Evolutionary conservation across 176 grass and related monocot genomes (phyloP).

Genomic region (Eragrostis nindensis): DNA sequence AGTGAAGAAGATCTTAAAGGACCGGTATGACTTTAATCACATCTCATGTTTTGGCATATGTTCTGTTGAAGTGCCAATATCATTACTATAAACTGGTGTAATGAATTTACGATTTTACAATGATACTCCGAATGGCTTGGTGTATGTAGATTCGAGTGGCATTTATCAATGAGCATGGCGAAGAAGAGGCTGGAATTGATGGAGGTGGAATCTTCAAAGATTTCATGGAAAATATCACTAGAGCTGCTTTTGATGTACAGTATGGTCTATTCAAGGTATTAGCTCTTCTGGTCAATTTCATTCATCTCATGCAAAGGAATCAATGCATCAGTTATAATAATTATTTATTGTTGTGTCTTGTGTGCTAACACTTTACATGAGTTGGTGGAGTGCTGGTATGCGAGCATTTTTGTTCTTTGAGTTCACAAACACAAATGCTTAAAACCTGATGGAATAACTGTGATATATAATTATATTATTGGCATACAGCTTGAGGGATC

Average conservation of each 20-base stretch:
- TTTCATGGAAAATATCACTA: slow-evolving; percentile 99
- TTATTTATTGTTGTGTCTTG: slow-evolving; percentile 27
- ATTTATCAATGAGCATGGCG: slow-evolving; percentile 90
- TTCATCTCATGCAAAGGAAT: slow-evolving; percentile 1
- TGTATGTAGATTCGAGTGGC: slow-evolving; percentile 81
- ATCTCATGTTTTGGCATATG: slow-evolving; percentile 15
- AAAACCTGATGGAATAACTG: slow-evolving; percentile 15
- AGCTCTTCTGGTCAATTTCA: slow-evolving; percentile 23
- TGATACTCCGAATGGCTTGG: slow-evolving; percentile 31
- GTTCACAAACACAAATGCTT: not conserved
- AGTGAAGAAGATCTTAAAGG: slow-evolving; percentile 90
- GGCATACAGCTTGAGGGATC: not conserved
- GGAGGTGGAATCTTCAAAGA: slow-evolving; percentile 99
- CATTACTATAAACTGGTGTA: not conserved
- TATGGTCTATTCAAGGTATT: slow-evolving; percentile 95
- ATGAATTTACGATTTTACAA: slow-evolving; percentile 6
- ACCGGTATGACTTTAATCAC: slow-evolving; percentile 64
- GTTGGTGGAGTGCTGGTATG: slow-evolving; percentile 8
- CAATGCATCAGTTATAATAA: not conserved
- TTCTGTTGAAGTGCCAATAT: slow-evolving; percentile 19
- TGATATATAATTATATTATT: not conserved
- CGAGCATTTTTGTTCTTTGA: not conserved
- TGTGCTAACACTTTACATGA: not conserved
- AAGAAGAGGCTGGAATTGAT: slow-evolving; percentile 97
- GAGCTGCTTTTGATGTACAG: slow-evolving; percentile 96